A percentile compares a stretch with the other conserved stretches of the same genome.
Evolutionary conservation across 225 moss, liverwort and hornwort genomes (phyloP).

Genomic region (Pleurozium schreberi): DNA sequence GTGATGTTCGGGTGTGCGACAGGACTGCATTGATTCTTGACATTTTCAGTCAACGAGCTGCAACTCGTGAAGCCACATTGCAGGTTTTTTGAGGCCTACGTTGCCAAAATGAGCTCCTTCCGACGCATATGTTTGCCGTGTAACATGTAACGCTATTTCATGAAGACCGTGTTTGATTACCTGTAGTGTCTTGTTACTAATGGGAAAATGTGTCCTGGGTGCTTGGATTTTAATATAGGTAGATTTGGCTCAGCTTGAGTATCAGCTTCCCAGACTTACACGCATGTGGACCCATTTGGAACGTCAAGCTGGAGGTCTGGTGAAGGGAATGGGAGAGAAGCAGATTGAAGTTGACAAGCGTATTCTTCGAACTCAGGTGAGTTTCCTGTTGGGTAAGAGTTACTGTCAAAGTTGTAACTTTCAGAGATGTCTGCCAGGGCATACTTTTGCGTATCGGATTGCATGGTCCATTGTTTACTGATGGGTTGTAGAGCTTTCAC

Average conservation of each 20-base stretch:
- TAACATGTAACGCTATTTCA: not conserved
- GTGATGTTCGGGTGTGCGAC: conserved; percentile 90
- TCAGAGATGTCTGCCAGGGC: not conserved
- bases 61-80: conserved; percentile 88
- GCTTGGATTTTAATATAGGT: conserved; percentile 34
- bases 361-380: conserved; percentile 77
- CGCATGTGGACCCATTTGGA: conserved; percentile 99
- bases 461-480: not conserved
- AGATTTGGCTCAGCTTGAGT: conserved; percentile 88
- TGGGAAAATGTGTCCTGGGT: not conserved
- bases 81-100: conserved; percentile 33
- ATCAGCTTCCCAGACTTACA: conserved; percentile 91
- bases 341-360: conserved; percentile 99
- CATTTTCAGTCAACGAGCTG: conserved; percentile 95
- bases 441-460: not conserved
- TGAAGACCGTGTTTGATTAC: not conserved
- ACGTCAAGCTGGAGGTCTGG: conserved; percentile 97
- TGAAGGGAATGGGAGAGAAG: conserved; percentile 99
- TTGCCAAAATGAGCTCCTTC: not conserved
- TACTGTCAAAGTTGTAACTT: not conserved
- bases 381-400: not conserved
- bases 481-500: not conserved
- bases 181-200: not conserved
- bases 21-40: conserved; percentile 98
- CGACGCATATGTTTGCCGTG: not conserved